Evolutionary conservation across 176 grass and related monocot species (phyloP).

Genomic region (Lolium multiflorum): DNA sequence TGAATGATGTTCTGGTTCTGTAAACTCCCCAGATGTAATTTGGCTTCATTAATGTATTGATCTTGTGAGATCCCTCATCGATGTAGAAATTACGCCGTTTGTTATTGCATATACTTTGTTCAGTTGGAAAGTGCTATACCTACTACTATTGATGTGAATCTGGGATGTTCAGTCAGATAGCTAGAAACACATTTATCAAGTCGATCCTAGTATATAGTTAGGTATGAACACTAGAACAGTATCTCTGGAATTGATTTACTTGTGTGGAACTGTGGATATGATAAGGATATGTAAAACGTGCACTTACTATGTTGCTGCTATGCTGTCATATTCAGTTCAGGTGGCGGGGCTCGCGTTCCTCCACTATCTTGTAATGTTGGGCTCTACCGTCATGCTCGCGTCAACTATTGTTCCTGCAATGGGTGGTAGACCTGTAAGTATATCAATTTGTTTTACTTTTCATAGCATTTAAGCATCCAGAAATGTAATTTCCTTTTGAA

Average conservation of each 20-base stretch:
- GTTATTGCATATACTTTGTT: conserved; percentile 1
- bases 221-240: not conserved
- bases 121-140: not conserved
- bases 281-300: conserved; percentile 28
- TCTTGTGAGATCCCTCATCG: not conserved
- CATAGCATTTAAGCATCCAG: not conserved
- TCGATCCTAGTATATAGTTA: conserved; percentile 14
- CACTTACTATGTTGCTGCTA: conserved; percentile 33
- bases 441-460: conserved; percentile 13
- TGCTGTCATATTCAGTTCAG: conserved; percentile 71
- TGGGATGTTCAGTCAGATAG: conserved; percentile 5
- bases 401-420: conserved; percentile 84
- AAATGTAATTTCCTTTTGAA: conserved; percentile 39
- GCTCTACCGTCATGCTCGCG: conserved; percentile 85
- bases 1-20: not conserved
- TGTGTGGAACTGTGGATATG: not conserved
- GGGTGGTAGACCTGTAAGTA: conserved; percentile 80
- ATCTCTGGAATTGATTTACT: conserved; percentile 16
- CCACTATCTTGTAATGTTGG: conserved; percentile 96
- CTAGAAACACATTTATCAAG: not conserved
- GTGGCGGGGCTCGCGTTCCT: conserved; percentile 78
- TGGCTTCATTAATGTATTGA: conserved; percentile 1
- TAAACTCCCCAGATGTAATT: not conserved
- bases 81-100: not conserved
- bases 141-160: not conserved